Evolutionary conservation across 805 yeast genomes (phyloP).

Genomic region (Metschnikowia aberdeeniae): DNA sequence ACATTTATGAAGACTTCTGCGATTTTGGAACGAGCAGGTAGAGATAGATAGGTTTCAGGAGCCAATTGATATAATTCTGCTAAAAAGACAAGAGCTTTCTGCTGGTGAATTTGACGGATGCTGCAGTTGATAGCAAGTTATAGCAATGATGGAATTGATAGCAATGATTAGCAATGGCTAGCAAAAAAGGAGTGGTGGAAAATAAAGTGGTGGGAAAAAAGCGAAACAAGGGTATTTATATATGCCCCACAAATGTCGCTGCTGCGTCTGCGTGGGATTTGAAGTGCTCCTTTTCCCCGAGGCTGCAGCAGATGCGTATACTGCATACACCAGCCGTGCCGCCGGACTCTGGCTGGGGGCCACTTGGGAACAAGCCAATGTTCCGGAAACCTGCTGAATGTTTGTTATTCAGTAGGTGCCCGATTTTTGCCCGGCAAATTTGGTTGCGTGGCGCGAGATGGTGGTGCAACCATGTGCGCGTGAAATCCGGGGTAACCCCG

Average conservation of each 20-base stretch:
- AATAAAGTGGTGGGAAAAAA: not conserved
- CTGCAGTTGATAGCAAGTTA: not conserved
- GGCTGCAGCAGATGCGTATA: conserved; percentile 5
- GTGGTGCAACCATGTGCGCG: not conserved
- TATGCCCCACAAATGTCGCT: conserved; percentile 5
- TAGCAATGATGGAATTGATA: no score
- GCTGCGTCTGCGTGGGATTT: conserved; percentile 1
- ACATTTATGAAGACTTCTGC: not conserved
- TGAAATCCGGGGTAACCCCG: conserved; percentile 14
- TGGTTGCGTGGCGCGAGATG: not conserved
- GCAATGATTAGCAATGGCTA: not conserved
- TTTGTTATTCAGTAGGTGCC: no score
- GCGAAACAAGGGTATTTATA: conserved; percentile 1
- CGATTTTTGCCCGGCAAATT: not conserved
- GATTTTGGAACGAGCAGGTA: no score
- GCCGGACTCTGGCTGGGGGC: not conserved
- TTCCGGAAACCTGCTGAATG: no score
- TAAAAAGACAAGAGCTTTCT: no score
- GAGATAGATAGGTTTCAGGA: no score
- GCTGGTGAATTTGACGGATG: no score
- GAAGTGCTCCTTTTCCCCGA: conserved; percentile 17
- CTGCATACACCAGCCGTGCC: conserved; percentile 3
- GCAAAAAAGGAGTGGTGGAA: not conserved
- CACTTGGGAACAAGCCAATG: no score
- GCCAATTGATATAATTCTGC: no score